Base-by-base conservation (phyloP, 169 alveolate genomes). In the Plasmodium reichenowi region DNA sequence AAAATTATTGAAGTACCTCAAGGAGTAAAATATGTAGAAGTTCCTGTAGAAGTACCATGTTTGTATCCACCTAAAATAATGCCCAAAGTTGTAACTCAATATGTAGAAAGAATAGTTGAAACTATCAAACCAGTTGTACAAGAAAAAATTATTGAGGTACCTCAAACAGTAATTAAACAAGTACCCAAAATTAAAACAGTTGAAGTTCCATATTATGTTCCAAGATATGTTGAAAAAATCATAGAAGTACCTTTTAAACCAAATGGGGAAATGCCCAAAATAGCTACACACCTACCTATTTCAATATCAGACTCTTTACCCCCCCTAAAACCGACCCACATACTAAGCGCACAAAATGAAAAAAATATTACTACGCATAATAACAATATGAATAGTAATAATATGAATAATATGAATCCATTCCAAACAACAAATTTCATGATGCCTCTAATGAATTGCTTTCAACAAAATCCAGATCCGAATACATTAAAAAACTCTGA, bases 41-140 rank as follows among this genome's bases (percentile, higher is more conserved):
- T 95, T 24, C 97, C 97, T 3, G 96, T 95, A 43, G 97, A 95
- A 72, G 97, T 95, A 10, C 97, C 97, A 20, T 93, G 96, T 72
- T 92, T 94, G 13, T 95, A 95, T 71, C 97, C 97, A n/a, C 97
- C 97, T 6, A 95, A 94, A 88, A 95, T 95, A 54, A 94, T 95
- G 43, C 96, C 97, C 6, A 91, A 88, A 24, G 96, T 96, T 7
- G 94, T 92, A 83, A 93, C 94, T 20, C 95, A 95, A 63, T 88
- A 94, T 67, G 96, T 95, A 9, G 97, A 95, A 68, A 80, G 97
- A 56, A 93, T 93, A 13, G 97, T 95, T 50, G 96, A 95, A 62
- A 92, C 96, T 38, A 92, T 94, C 13, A 93, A 93, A 58, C 97
- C 97, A 17, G 95, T 95, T 13, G 95, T 93, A 12, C 93, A 93